These are phyloP conservation scores for Brasilioporus rufonigricans DNA, from an alignment of 768 basidiomycete genomes.

Conservation along the genomic window DNA sequence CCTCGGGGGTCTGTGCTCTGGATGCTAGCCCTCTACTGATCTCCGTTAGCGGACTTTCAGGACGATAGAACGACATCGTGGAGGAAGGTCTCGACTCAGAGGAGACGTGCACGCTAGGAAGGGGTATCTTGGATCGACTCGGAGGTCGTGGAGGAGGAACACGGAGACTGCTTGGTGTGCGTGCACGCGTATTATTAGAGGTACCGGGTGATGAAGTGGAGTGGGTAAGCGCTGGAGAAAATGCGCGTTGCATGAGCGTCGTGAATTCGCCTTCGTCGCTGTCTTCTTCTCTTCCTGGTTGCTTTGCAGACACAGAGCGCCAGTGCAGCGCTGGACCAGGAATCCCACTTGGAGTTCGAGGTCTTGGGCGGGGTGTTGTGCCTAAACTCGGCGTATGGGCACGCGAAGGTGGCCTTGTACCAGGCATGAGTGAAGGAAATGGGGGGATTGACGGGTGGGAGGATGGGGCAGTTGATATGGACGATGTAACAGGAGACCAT, in stretches of 20 bases:
- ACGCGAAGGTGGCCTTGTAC: slow-evolving; percentile 48
- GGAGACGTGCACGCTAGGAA: slow-evolving; percentile 69
- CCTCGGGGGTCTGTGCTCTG: slow-evolving; percentile 71
- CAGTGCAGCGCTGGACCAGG: slow-evolving; percentile 57
- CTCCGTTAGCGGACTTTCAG: slow-evolving; percentile 51
- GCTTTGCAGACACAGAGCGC: slow-evolving; percentile 48
- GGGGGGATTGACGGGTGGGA: slow-evolving; percentile 39
- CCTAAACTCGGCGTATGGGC: slow-evolving; percentile 51
- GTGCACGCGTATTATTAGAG: slow-evolving; percentile 25
- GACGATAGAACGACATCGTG: slow-evolving; percentile 64
- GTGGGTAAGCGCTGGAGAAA: slow-evolving; percentile 56
- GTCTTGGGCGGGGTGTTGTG: slow-evolving; percentile 62
- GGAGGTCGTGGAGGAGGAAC: slow-evolving; percentile 68
- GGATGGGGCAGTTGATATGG: slow-evolving; percentile 67
- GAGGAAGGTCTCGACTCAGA: slow-evolving; percentile 70
- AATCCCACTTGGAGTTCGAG: slow-evolving; percentile 79
- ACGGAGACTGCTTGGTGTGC: slow-evolving; percentile 41
- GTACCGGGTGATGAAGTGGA: slow-evolving; percentile 44
- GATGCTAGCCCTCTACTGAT: slow-evolving; percentile 33
- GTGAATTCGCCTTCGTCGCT: slow-evolving; percentile 43
- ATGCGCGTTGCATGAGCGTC: slow-evolving; percentile 54
- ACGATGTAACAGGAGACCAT: slow-evolving; percentile 75
- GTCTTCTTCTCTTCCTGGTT: slow-evolving; percentile 45
- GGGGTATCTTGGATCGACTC: slow-evolving; percentile 80
- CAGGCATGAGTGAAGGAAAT: slow-evolving; percentile 24